Percentiles rank a stretch among this genome's conserved stretches.
These are phyloP conservation scores for Tuber melanosporum DNA, from an alignment of 495 filamentous ascomycete genomes.

Conservation along the genomic window DNA sequence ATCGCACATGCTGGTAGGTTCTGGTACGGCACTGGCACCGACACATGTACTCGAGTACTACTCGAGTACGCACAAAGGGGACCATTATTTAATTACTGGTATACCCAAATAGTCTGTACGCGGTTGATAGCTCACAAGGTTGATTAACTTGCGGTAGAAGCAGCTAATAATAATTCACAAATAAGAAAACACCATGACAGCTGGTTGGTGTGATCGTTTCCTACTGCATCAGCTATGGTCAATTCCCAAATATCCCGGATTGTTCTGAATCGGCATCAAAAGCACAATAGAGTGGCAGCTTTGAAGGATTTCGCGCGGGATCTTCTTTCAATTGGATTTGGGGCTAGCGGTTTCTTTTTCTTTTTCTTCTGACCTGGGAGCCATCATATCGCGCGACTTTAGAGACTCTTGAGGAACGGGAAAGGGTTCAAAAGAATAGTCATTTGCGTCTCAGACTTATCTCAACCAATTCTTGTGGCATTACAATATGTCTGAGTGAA, in stretches of 20 bases:
- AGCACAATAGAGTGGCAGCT: not conserved
- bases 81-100: not conserved
- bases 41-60: not conserved
- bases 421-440: not conserved
- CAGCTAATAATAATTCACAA: not conserved
- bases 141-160: not conserved
- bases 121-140: not conserved
- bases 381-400: not conserved
- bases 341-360: not conserved
- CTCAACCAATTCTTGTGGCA: not conserved
- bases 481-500: not conserved
- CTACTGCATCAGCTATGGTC: not conserved
- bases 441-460: not conserved
- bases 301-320: not conserved
- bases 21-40: not conserved
- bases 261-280: not conserved
- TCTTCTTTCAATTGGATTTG: not conserved
- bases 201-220: not conserved
- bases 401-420: not conserved
- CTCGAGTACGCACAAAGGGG: not conserved
- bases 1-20: not conserved
- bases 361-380: not conserved
- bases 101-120: not conserved
- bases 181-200: not conserved
- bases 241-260: not conserved